A percentile compares a stretch with the other conserved stretches of the same genome.
phyloP scores from a whole-genome alignment of 2,329 filamentous ascomycete genomes.

The Penicillium aurantiogriseum region DNA sequence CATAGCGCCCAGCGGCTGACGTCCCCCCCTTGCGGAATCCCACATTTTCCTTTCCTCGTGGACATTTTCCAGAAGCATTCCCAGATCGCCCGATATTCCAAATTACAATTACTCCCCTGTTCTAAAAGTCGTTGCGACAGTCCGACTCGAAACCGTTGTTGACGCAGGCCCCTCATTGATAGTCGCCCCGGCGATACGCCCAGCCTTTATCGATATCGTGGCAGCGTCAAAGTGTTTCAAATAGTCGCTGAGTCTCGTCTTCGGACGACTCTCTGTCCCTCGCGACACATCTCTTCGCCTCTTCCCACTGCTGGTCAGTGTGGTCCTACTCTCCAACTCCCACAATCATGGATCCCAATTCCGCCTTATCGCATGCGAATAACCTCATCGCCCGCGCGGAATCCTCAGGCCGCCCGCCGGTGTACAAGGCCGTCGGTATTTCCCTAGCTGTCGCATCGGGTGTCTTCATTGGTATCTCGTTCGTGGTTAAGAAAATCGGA shows the following conservation, averaged over 20 bases:
- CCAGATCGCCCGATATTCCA: conserved; percentile 2
- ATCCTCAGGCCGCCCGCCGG: conserved; percentile 47
- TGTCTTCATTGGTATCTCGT: conserved; percentile 88
- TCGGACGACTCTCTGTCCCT: conserved; percentile 23
- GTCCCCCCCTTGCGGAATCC: conserved; percentile 8
- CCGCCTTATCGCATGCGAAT: conserved; percentile 36
- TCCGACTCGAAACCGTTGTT: neutral
- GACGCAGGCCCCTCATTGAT: neutral
- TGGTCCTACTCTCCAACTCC: conserved; percentile 44
- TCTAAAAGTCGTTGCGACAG: neutral
- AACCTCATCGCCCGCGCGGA: conserved; percentile 48
- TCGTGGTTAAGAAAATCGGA: conserved; percentile 92
- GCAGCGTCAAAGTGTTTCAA: conserved; percentile 23
- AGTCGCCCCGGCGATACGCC: conserved; percentile 8
- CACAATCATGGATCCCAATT: conserved; percentile 21
- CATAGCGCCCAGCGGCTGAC: conserved; percentile 8
- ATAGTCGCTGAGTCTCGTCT: conserved; percentile 23
- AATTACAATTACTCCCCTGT: neutral
- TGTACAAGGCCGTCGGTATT: conserved; percentile 85
- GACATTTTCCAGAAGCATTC: conserved; percentile 19
- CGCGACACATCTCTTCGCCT: conserved; percentile 7
- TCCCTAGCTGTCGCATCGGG: conserved; percentile 82
- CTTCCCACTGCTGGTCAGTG: conserved; percentile 34
- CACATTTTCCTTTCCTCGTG: conserved; percentile 11
- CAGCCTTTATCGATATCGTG: conserved; percentile 12